Base-by-base conservation (phyloP, 768 basidiomycete genomes). In the Phlegmacium glaucopus region DNA sequence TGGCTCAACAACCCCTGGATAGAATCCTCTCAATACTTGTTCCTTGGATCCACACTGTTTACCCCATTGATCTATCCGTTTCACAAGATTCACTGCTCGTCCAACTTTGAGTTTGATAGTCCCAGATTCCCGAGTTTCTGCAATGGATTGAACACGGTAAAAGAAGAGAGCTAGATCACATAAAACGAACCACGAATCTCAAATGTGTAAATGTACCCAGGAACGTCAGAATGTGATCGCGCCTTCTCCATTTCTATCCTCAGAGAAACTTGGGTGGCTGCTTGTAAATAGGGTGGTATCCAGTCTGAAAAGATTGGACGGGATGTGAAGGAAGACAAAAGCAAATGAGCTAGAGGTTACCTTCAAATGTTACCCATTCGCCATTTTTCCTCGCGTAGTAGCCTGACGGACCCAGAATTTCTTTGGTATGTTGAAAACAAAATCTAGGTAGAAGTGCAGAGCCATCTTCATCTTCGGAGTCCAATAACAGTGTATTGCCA, bases 181-280 rank as follows among this genome's bases (percentile, higher is more conserved):
- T 34, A n/a, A 30, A 12, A 54, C 62, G 38, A 61, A 87, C 87
- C 85, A 61, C 80, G 75, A 47, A 92, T 85, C 62, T 91, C 85
- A 60, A 85, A 92, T 0, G 81, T 78, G 54, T 93, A 93, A 42
- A 93, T 91, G 56, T 87, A 90, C 0, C 90, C 90, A 4, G 77
- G 69, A 15, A 72, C 76, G 53, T 92, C 89, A 8, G 77, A 74
- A 3, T 57, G 48, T 4, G 86, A 78, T 4, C 69, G 70, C 9
- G 74, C 59, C 50, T 71, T 76, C 54, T 75, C 73, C 72, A 75
- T 74, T 54, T 75, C 74, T 15, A 69, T 63, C 36, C 71, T 64
- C 37, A 75, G 61, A 2, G 80, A 75, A 26, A 76, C 69, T 55
- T 82, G 80, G 25, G 88, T 87, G 44, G 81, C 77, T 5, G 60